These are phyloP conservation scores for Debaryomyces sp. DNA, from an alignment of 1,139 yeast genomes.

Conservation along the genomic window DNA sequence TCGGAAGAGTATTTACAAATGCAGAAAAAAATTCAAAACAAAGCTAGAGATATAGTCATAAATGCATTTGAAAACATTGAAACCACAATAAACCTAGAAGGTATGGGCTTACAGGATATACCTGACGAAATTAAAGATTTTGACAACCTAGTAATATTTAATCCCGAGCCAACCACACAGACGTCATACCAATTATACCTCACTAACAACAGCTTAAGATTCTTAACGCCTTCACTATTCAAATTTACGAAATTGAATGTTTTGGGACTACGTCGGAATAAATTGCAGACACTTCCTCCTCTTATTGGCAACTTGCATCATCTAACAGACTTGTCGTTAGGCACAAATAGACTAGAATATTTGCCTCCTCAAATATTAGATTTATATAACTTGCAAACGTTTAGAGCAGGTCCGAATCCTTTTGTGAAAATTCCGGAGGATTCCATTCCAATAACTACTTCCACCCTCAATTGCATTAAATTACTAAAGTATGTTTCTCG, in stretches of 20 bases:
- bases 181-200: conserved; percentile 41
- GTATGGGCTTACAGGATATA: conserved; percentile 38
- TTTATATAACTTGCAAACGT: conserved; percentile 31
- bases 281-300: conserved; percentile 37
- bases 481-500: conserved; percentile 27
- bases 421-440: conserved; percentile 31
- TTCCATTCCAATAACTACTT: conserved; percentile 24
- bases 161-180: conserved; percentile 24
- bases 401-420: conserved; percentile 51
- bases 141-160: conserved; percentile 44
- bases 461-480: conserved; percentile 11
- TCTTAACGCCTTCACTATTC: conserved; percentile 41
- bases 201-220: conserved; percentile 36
- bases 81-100: conserved; percentile 39
- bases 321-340: conserved; percentile 43
- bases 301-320: conserved; percentile 33
- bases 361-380: conserved; percentile 41
- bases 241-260: conserved; percentile 47
- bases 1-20: conserved; percentile 14
- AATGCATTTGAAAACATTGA: conserved; percentile 43
- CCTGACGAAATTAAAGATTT: conserved; percentile 50
- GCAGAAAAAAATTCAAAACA: conserved; percentile 17
- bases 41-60: conserved; percentile 38
- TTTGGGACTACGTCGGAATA: conserved; percentile 43
- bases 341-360: conserved; percentile 37